Evolutionary conservation across 257 asterid genomes (phyloP).

Genomic region (Scutellaria galericulata): DNA sequence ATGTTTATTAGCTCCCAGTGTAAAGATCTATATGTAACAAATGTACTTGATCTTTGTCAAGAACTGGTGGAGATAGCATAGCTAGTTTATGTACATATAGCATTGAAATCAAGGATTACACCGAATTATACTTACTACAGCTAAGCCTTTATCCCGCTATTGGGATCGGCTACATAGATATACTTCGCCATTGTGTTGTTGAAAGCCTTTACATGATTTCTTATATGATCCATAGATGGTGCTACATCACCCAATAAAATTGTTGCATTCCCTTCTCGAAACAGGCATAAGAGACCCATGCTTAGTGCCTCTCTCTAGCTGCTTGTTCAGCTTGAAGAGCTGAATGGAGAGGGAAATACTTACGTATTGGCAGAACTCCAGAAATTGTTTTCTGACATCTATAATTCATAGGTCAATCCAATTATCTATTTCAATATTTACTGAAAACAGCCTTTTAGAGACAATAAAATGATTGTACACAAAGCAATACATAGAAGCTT

Average conservation of each 20-base stretch:
- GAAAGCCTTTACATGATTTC: background rate
- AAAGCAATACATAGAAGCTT: slow-evolving; percentile 21
- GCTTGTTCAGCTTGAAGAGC: slow-evolving; percentile 17
- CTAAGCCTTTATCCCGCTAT: background rate
- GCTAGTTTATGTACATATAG: background rate
- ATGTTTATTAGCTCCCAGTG: slow-evolving; percentile 10
- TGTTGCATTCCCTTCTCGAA: slow-evolving; percentile 15
- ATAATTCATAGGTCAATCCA: slow-evolving; percentile 11
- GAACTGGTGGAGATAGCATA: slow-evolving; percentile 6
- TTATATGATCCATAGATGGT: background rate
- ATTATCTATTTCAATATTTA: slow-evolving; percentile 5
- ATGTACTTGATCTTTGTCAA: slow-evolving; percentile 4
- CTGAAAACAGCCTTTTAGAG: slow-evolving; percentile 19
- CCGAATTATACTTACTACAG: background rate
- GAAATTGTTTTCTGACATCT: background rate
- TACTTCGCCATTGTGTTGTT: slow-evolving; percentile 1
- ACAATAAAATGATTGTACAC: slow-evolving; percentile 17
- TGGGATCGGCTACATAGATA: background rate
- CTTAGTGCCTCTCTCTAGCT: slow-evolving; percentile 16
- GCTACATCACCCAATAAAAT: slow-evolving; percentile 24
- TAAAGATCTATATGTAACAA: slow-evolving; percentile 20
- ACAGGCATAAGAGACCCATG: background rate
- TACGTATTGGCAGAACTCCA: slow-evolving; percentile 6
- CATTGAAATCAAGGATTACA: slow-evolving; percentile 5
- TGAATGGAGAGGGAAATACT: slow-evolving; percentile 9